These are phyloP conservation scores for Dendrocalamus latiflorus DNA, from an alignment of 202 grass and related monocot species.

Conservation along the genomic window DNA sequence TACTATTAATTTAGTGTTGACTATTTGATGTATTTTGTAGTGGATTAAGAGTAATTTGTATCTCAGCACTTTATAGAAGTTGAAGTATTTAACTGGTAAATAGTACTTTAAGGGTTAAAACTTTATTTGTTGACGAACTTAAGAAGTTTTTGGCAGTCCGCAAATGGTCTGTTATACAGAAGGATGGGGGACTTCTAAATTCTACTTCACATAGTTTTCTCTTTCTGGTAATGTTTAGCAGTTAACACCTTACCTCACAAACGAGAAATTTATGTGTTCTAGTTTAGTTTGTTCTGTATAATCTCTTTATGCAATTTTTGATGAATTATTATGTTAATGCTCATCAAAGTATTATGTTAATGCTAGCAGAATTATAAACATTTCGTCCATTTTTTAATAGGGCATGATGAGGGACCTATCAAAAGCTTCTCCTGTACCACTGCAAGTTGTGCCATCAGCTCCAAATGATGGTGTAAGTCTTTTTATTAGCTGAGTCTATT, in stretches of 20 bases:
- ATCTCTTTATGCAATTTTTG: neutral
- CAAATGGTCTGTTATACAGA: neutral
- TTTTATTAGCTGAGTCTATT: neutral
- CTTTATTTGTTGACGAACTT: neutral
- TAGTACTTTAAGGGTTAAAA: neutral
- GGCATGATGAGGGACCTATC: conserved; percentile 81
- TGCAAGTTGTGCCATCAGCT: conserved; percentile 43
- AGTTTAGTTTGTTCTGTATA: neutral
- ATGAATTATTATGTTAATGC: neutral
- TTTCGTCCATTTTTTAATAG: conserved; percentile 37
- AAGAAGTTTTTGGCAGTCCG: neutral
- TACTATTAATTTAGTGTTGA: neutral
- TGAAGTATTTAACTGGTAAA: conserved; percentile 7
- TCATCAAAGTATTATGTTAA: neutral
- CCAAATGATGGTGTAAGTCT: conserved; percentile 59
- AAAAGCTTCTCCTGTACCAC: conserved; percentile 48
- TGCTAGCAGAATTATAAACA: neutral
- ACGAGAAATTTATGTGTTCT: neutral
- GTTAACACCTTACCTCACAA: neutral
- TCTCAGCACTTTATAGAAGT: neutral
- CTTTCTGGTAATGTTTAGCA: conserved; percentile 3
- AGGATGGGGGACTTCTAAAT: neutral
- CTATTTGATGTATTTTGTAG: neutral
- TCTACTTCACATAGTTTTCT: neutral
- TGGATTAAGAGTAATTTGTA: neutral